Evolutionary conservation across 306 rosid genomes (phyloP).

Genomic region (Citrullus amarus): DNA sequence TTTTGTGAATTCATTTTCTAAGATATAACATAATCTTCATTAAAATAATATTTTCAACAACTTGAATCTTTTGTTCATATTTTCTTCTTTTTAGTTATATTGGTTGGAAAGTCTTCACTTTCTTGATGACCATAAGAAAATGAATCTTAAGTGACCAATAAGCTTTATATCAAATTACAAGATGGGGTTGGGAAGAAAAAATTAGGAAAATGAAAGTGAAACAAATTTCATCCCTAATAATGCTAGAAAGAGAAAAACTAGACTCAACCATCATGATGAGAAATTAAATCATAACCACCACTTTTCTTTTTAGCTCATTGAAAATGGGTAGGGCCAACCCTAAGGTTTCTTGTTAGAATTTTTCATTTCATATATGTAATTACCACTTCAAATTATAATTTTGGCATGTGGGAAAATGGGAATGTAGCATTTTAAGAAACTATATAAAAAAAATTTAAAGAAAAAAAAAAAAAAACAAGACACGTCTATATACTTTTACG

Average conservation of each 20-base stretch:
- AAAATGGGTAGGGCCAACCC: not conserved
- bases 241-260: not conserved
- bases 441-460: no score
- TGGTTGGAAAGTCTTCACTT: not conserved
- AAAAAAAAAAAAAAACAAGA: no score
- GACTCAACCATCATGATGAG: not conserved
- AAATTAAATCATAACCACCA: not conserved
- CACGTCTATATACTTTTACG: no score
- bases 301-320: not conserved
- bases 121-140: not conserved
- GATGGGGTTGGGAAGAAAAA: constrained; percentile 1
- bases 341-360: not conserved
- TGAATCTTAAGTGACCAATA: not conserved
- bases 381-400: not conserved
- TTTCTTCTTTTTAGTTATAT: not conserved
- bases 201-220: not conserved
- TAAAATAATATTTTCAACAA: not conserved
- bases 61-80: not conserved
- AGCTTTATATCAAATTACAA: not conserved
- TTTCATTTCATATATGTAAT: not conserved
- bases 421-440: not conserved
- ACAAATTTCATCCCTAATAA: constrained; percentile 9
- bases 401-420: not conserved
- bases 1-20: not conserved
- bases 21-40: not conserved